Conservation (phyloP, 1,139 yeast species). For the Magnusiomyces tetraspermus region DNA sequence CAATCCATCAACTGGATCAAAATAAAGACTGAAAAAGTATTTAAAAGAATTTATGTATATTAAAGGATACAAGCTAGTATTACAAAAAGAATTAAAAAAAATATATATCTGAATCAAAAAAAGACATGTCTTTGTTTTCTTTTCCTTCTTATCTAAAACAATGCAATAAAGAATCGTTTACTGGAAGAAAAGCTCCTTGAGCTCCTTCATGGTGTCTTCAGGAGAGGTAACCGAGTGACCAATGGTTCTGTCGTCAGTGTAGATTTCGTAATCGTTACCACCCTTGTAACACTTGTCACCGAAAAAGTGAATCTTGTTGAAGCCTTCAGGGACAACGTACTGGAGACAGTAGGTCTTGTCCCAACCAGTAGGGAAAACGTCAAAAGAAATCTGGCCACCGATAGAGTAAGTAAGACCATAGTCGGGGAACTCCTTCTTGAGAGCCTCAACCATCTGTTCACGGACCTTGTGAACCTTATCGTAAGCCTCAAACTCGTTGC, state of each 20-base stretch:
- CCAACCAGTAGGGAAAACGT: conserved; percentile 99
- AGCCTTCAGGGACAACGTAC: conserved; percentile 79
- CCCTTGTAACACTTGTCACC: conserved; percentile 98
- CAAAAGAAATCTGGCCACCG: conserved; percentile 98
- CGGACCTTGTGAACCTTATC: conserved; percentile 77
- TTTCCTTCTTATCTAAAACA: no score
- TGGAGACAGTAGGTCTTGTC: conserved; percentile 96
- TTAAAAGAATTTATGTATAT: not conserved
- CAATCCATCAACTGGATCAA: no score
- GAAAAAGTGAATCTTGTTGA: conserved; percentile 86
- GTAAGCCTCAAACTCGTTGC: conserved; percentile 79
- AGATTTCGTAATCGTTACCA: conserved; percentile 97
- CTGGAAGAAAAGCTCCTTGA: conserved; percentile 60
- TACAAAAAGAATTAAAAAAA: not conserved
- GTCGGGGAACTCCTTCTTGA: conserved; percentile 74
- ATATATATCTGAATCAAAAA: no score
- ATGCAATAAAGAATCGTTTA: not conserved
- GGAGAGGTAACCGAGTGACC: conserved; percentile 93
- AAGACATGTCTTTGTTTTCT: no score
- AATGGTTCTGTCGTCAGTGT: conserved; percentile 78
- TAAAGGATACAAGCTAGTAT: conserved; percentile 3
- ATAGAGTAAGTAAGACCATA: conserved; percentile 86
- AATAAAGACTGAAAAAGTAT: no score
- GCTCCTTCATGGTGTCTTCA: conserved; percentile 73
- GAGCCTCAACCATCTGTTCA: conserved; percentile 70